Base-by-base conservation (phyloP, 176 grass and related monocot species). In the Chloris gayana region DNA sequence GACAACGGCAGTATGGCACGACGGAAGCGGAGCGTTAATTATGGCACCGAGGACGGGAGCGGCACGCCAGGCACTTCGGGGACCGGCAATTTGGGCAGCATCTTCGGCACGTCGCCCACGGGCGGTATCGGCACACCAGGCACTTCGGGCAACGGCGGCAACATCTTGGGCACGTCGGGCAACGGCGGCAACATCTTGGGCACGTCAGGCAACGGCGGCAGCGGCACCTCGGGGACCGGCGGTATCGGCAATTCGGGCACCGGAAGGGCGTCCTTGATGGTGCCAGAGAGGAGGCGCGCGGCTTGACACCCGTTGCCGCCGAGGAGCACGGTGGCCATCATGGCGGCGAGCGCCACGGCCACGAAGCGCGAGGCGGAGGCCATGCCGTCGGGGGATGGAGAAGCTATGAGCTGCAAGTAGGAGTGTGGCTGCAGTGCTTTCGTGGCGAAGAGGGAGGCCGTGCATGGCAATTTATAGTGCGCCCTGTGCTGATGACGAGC, bases 401-500 rank as follows among this genome's bases (percentile, higher is more conserved):
- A 17, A 17, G 51, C 53, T 1, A 6, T 37, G 7, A 37, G 5
- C 9, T 44, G 41, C 41, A n/a, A n/a, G n/a, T 44, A 44, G 10
- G 11, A 33, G 18, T 54, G 50, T 54, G 50, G 50, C 50, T 54
- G 50, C 50, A 57, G 22, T 10, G 53, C 53, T 2, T 10, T 57
- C 22, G 9, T 13, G 47, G 79, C 27, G 8, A 3, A 29, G 29
- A 25, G 5, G 7, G 38, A 42, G 3, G n/a, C 53, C 32, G 19
- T 69, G 54, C 76, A 75, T 84, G 82, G 1, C 70, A 69, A 70
- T 69, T 84, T 88, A 80, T 69, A 88, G 69, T 32, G 51, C 50
- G 51, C 11, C 32, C 30, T 25, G 56, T 27, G 24, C 25, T n/a
- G 8, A 45, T n/a, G 8, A 45, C 33, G 15, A 27, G 8, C 26